Conservation (phyloP, 305 asterid species). For the Striga hermonthica region DNA sequence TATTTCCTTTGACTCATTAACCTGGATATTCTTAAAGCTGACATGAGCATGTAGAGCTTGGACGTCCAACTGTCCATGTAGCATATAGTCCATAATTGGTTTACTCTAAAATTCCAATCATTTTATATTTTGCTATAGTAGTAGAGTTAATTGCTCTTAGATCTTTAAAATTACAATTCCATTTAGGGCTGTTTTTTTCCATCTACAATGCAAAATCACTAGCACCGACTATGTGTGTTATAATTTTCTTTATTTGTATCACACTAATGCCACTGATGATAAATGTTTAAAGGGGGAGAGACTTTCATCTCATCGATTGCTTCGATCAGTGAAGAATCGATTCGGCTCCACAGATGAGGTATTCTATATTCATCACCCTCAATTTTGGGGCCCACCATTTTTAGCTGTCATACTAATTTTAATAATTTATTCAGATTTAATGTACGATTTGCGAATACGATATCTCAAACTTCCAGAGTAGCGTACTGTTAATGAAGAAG, state of each 20-base stretch:
- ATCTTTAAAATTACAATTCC: neutral
- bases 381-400: constrained; percentile 7
- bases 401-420: neutral
- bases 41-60: too few relatives aligned
- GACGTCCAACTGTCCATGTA: too few relatives aligned
- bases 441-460: constrained; percentile 5
- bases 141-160: neutral
- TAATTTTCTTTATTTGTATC: constrained; percentile 9
- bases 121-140: constrained; percentile 12
- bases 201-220: constrained; percentile 5
- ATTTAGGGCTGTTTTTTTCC: neutral
- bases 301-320: constrained; percentile 76
- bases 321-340: constrained; percentile 87
- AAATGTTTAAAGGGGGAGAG: constrained; percentile 79
- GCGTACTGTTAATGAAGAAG: constrained; percentile 1
- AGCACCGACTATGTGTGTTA: constrained; percentile 5
- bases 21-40: too few relatives aligned
- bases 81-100: neutral
- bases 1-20: too few relatives aligned
- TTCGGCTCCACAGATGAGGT: constrained; percentile 99
- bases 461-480: neutral
- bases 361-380: constrained; percentile 27
- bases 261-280: constrained; percentile 23
- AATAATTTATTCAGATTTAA: neutral
- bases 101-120: neutral